Percentiles rank a stretch among this genome's conserved stretches.
phyloP scores from a whole-genome alignment of 164 flowering plant genomes.

The Sextonia rubra region DNA sequence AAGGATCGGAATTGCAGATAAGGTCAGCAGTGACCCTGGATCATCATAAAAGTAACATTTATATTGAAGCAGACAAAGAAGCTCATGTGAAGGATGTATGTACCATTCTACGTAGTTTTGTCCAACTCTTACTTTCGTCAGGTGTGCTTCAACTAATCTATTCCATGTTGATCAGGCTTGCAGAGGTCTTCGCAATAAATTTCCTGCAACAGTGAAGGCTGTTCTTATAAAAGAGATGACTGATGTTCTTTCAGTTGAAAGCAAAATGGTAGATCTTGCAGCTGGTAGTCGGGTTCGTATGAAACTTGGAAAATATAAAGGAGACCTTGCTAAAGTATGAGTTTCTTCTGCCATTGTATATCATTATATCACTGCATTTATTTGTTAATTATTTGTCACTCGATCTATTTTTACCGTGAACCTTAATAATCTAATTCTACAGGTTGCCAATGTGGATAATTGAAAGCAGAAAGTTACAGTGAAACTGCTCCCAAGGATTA shows the following conservation, averaged over 20 bases:
- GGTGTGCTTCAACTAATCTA: background rate
- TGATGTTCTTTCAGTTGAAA: slow-evolving; percentile 93
- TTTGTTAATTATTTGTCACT: background rate
- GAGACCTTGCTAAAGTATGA: slow-evolving; percentile 88
- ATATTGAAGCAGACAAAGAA: slow-evolving; percentile 93
- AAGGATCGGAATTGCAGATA: slow-evolving; percentile 79
- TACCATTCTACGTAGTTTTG: background rate
- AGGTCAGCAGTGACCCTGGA: slow-evolving; percentile 87
- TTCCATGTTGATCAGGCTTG: slow-evolving; percentile 55
- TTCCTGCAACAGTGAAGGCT: slow-evolving; percentile 49
- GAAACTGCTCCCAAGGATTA: slow-evolving; percentile 76
- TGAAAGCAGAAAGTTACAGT: slow-evolving; percentile 81
- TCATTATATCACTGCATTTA: background rate
- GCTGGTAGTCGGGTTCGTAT: slow-evolving; percentile 90
- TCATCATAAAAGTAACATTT: slow-evolving; percentile 82
- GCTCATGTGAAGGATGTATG: slow-evolving; percentile 95
- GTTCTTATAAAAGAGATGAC: slow-evolving; percentile 98
- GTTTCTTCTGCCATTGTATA: background rate
- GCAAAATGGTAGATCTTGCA: slow-evolving; percentile 75
- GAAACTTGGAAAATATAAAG: slow-evolving; percentile 90
- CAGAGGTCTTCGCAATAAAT: slow-evolving; percentile 81
- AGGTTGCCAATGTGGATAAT: slow-evolving; percentile 95
- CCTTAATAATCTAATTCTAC: slow-evolving; percentile 3
- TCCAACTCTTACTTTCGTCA: background rate
- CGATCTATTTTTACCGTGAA: slow-evolving; percentile 3